Conservation (phyloP, 441 rosid genomes). For the Eruca vesicaria region DNA sequence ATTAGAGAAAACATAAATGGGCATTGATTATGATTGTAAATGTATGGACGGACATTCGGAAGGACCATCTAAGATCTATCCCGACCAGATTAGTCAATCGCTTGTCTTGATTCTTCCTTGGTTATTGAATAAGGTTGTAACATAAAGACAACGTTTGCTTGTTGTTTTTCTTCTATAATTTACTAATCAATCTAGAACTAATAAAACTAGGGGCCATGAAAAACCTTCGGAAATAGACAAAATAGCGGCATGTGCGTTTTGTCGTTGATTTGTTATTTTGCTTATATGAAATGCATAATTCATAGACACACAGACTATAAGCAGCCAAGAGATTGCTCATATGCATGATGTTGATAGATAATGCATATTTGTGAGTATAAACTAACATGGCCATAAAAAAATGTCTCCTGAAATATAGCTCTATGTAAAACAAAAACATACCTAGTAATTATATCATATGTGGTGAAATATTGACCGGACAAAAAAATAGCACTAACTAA, state of each 20-base stretch:
- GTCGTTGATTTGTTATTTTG: neutral
- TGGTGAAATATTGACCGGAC: too few species aligned
- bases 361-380: neutral
- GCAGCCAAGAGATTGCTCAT: slow-evolving; percentile 10
- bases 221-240: slow-evolving; percentile 1
- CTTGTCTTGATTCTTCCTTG: slow-evolving; percentile 1
- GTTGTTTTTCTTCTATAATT: neutral
- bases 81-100: slow-evolving; percentile 3
- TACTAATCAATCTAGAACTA: neutral
- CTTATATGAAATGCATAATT: slow-evolving; percentile 14
- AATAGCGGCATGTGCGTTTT: slow-evolving; percentile 19
- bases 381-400: neutral
- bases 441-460: too few species aligned
- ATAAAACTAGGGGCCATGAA: neutral
- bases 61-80: neutral
- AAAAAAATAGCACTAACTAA: too few species aligned
- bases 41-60: neutral
- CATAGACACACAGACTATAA: slow-evolving; percentile 13
- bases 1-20: neutral
- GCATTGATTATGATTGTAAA: neutral
- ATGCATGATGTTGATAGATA: neutral
- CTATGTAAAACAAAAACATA: too few species aligned
- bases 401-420: too few species aligned
- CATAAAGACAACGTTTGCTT: neutral
- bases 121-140: neutral